phyloP scores from a whole-genome alignment of 208 protist species.

The Trichomonas gallinae region DNA sequence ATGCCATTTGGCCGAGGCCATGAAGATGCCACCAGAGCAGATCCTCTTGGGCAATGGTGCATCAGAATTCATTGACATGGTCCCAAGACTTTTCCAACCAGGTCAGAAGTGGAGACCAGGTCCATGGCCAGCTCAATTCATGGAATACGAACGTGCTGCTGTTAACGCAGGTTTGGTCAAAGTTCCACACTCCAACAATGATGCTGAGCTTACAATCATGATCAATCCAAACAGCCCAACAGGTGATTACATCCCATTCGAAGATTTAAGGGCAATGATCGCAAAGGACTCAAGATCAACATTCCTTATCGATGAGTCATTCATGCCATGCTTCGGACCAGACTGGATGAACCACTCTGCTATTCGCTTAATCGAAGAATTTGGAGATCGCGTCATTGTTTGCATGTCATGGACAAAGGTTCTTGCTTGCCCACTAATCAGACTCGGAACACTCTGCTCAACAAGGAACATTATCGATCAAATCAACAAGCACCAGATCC shows the following conservation, averaged over 20 bases:
- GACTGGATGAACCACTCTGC: not conserved
- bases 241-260: conserved; percentile 17
- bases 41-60: not conserved
- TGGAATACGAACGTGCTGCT: conserved; percentile 11
- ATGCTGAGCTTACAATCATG: not conserved
- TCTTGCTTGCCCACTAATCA: not conserved
- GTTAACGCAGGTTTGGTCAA: not conserved
- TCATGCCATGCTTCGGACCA: not conserved
- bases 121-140: not conserved
- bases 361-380: not conserved
- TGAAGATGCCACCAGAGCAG: not conserved
- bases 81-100: not conserved
- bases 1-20: not conserved
- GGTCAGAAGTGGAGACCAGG: not conserved
- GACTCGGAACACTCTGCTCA: not conserved
- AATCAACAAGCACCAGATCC: not conserved
- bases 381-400: not conserved
- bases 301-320: not conserved
- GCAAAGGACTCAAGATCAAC: not conserved
- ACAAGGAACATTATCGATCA: not conserved
- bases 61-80: not conserved
- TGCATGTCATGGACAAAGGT: not conserved
- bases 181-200: not conserved
- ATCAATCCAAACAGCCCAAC: conserved; percentile 21
- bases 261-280: not conserved